Base-by-base conservation (phyloP, 306 rosid species). In the Fagus crenata region DNA sequence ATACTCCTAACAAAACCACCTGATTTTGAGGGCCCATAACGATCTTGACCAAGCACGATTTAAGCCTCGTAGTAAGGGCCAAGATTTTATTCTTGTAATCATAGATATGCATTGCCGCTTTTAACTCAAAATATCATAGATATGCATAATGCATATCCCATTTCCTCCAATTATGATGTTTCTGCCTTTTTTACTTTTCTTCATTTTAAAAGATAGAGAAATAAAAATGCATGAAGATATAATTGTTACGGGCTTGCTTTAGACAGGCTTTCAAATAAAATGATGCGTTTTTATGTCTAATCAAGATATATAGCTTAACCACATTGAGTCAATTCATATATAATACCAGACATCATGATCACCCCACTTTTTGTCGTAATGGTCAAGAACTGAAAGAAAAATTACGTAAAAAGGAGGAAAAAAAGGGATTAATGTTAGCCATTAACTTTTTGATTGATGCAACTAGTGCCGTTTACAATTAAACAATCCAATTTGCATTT, bases 21-120 rank as follows among this genome's bases (percentile, higher is more conserved):
- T 71, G 76, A 83, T 80, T 51, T 13, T 28, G 58, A 80, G 85
- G 89, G 86, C 72, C 89, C 89, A 78, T 78, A 35, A 6, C 36
- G 4, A 56, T 56, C 78, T 75, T 75, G 22, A 78, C 73, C 78
- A 58, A 40, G 18, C 18, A 0, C 43, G 49, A 75, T 75, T 77
- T 73, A 78, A 13, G 14, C 28, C 13, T 41, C 65, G 32, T 75
- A 3, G 67, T 15, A 53, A 31, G 72, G 15, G 15, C 69, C 76
- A 81, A 37, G 75, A 76, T 49, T 51, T 69, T 75, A 22, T 22
- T 22, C 28, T 22, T 22, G 28, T 22, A 22, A 22, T 61, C 7
- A 46, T 11, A 32, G 36, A 33, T 14, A 58, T 54, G 31, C 7
- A 39, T 37, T 22, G 28, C 28, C 28, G 28, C 28, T 22, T 22